phyloP scores from a whole-genome alignment of 768 basidiomycete genomes.

The Cystofilobasidium ferigula region DNA sequence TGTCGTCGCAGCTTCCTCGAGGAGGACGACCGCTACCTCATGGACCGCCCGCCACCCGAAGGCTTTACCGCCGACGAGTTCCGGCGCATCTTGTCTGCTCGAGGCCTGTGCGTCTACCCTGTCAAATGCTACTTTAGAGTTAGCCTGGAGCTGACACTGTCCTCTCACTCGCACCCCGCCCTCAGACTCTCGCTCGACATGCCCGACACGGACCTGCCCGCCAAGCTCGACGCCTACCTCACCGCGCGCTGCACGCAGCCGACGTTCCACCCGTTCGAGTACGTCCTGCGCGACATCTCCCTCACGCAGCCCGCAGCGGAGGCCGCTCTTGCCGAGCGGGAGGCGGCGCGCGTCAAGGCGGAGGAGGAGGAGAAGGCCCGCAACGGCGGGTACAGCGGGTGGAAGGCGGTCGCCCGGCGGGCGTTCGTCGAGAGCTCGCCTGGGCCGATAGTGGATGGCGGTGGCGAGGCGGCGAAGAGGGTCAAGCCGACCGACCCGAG shows the following conservation, averaged over 20 bases:
- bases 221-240: conserved; percentile 5
- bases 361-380: neutral
- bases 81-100: neutral
- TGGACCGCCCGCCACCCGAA: neutral
- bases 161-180: neutral
- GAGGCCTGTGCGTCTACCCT: neutral
- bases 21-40: neutral
- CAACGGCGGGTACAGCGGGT: conserved; percentile 9
- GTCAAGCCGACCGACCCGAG: conserved; percentile 1
- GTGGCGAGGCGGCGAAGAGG: neutral
- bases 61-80: conserved; percentile 13
- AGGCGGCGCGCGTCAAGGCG: neutral
- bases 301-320: neutral
- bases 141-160: neutral
- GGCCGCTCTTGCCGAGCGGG: neutral
- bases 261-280: neutral
- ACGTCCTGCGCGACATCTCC: neutral
- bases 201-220: neutral
- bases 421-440: neutral
- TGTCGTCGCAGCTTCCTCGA: neutral
- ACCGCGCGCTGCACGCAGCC: neutral
- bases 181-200: neutral
- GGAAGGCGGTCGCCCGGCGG: neutral
- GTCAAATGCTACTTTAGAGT: neutral
- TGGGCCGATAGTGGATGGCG: neutral